Evolutionary conservation across 2,329 filamentous ascomycete genomes (phyloP).

Genomic region (Elsinoe perseae): DNA sequence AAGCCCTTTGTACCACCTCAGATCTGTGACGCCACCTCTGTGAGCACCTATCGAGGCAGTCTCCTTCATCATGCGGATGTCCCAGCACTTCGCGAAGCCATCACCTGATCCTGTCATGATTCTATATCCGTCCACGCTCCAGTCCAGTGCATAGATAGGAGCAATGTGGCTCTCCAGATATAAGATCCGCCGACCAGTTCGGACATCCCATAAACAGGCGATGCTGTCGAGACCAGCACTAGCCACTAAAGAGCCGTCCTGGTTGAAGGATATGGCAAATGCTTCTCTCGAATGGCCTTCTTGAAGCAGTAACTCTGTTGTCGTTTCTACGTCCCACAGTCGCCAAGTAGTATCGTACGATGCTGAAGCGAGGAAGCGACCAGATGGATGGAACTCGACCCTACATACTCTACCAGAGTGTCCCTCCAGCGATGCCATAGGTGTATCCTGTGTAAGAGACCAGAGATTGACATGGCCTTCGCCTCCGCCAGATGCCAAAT

Average conservation of each 20-base stretch:
- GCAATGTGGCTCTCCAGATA: conserved; percentile 89
- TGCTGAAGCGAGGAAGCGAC: conserved; percentile 80
- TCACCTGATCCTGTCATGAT: conserved; percentile 88
- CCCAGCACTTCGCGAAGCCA: conserved; percentile 97
- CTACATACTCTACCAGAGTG: conserved; percentile 83
- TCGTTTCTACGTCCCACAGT: conserved; percentile 86
- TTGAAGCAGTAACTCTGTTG: conserved; percentile 75
- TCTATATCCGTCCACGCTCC: conserved; percentile 85
- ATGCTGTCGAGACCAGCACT: conserved; percentile 93
- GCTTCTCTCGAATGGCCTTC: conserved; percentile 94
- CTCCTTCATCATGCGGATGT: conserved; percentile 78
- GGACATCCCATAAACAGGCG: conserved; percentile 88
- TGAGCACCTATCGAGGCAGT: conserved; percentile 85
- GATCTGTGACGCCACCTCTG: conserved; percentile 80
- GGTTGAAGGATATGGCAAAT: conserved; percentile 82
- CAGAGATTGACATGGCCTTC: conserved; percentile 85
- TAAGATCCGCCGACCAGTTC: conserved; percentile 90
- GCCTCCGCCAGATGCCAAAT: conserved; percentile 82
- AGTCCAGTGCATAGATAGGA: conserved; percentile 87
- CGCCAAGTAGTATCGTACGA: conserved; percentile 97
- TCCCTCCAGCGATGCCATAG: conserved; percentile 70
- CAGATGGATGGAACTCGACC: conserved; percentile 90
- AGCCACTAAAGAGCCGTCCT: conserved; percentile 80
- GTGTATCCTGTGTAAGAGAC: conserved; percentile 80
- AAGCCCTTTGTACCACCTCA: conserved; percentile 85